Evolutionary conservation across 1,284 basidiomycete species (phyloP).

Genomic region (Pseudozyma sp.): DNA sequence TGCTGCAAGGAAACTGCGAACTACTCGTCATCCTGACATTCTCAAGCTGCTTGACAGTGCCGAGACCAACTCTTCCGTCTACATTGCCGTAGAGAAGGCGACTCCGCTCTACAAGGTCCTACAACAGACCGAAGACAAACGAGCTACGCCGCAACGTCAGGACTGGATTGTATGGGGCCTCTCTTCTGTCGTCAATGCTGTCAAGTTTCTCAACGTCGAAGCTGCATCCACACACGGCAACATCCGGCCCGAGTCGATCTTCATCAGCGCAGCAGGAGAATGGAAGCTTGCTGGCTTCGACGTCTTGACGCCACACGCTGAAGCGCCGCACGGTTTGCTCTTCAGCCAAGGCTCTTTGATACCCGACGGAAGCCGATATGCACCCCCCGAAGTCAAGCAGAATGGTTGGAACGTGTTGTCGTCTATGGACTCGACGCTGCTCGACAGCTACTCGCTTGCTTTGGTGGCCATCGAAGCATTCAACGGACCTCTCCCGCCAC

Average conservation of each 20-base stretch:
- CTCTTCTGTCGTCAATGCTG: slow-evolving; percentile 86
- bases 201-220: slow-evolving; percentile 87
- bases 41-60: slow-evolving; percentile 88
- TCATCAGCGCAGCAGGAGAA: slow-evolving; percentile 85
- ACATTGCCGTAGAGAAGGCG: slow-evolving; percentile 94
- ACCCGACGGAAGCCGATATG: slow-evolving; percentile 64
- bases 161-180: slow-evolving; percentile 96
- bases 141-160: slow-evolving; percentile 72
- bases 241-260: slow-evolving; percentile 81
- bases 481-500: slow-evolving; percentile 69
- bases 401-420: slow-evolving; percentile 75
- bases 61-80: slow-evolving; percentile 86
- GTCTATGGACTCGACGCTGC: slow-evolving; percentile 38
- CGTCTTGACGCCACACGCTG: slow-evolving; percentile 75
- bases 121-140: slow-evolving; percentile 63
- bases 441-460: slow-evolving; percentile 62
- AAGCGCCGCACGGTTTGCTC: slow-evolving; percentile 65
- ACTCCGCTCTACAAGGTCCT: slow-evolving; percentile 79
- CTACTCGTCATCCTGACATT: slow-evolving; percentile 92
- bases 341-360: slow-evolving; percentile 55
- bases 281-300: slow-evolving; percentile 98
- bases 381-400: slow-evolving; percentile 90
- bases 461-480: slow-evolving; percentile 61
- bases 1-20: slow-evolving; percentile 87
- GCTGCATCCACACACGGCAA: slow-evolving; percentile 81